A percentile compares a stretch with the other conserved stretches of the same genome.
Conservation (phyloP, 345 rosid species). For the Populus simonii region DNA sequence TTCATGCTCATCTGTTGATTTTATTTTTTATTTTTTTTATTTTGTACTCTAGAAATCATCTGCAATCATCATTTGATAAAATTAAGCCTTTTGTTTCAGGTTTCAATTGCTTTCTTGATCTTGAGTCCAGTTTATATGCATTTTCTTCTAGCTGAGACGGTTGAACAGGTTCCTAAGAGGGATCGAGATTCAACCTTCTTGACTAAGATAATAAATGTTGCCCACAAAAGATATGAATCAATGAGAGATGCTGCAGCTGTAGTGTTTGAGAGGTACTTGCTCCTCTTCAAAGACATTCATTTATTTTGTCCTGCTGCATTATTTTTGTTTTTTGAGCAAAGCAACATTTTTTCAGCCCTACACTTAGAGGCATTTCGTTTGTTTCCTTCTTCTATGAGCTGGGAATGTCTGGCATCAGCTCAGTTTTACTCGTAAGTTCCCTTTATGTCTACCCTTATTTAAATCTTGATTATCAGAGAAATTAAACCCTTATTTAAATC, state of each 20-base stretch:
- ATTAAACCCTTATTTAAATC: background rate
- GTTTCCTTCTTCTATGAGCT: slow-evolving; percentile 53
- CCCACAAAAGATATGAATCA: slow-evolving; percentile 30
- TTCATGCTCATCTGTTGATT: background rate
- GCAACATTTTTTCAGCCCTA: slow-evolving; percentile 34
- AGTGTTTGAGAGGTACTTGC: slow-evolving; percentile 35
- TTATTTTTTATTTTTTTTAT: background rate
- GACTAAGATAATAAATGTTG: slow-evolving; percentile 23
- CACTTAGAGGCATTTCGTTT: slow-evolving; percentile 42
- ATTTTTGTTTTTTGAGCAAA: background rate
- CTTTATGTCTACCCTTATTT: background rate
- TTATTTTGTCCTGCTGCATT: background rate
- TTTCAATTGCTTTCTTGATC: slow-evolving; percentile 45
- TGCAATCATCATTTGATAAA: background rate
- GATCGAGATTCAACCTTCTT: slow-evolving; percentile 35
- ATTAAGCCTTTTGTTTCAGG: slow-evolving; percentile 27
- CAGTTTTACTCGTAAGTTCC: slow-evolving; percentile 41
- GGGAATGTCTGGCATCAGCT: slow-evolving; percentile 55
- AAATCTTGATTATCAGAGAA: background rate
- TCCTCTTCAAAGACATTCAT: background rate
- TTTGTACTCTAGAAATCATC: background rate
- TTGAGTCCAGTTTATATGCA: slow-evolving; percentile 42
- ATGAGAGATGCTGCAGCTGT: slow-evolving; percentile 46
- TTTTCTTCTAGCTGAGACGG: slow-evolving; percentile 43
- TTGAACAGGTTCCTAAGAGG: slow-evolving; percentile 18